Percentiles rank a stretch among this genome's conserved stretches.
Evolutionary conservation across 495 filamentous ascomycete species (phyloP).

Genomic region (Penicillium parvum): DNA sequence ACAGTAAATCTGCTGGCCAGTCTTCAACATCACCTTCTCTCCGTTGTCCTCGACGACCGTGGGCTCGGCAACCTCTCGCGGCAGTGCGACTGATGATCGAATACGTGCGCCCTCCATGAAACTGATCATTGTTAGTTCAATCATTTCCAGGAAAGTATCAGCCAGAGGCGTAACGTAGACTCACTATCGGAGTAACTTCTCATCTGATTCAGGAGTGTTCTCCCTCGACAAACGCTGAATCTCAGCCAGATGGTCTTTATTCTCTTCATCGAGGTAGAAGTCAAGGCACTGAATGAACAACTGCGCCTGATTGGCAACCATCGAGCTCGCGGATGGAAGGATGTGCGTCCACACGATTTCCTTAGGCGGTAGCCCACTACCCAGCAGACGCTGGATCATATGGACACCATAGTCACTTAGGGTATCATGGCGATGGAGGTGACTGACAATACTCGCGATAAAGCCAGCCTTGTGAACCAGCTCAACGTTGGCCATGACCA

Average conservation of each 20-base stretch:
- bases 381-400: slow-evolving; percentile 63
- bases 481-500: slow-evolving; percentile 61
- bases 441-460: slow-evolving; percentile 44
- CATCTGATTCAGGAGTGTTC: slow-evolving; percentile 42
- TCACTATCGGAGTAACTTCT: slow-evolving; percentile 44
- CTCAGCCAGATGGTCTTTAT: slow-evolving; percentile 49
- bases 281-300: slow-evolving; percentile 71
- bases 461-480: slow-evolving; percentile 47
- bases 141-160: background rate
- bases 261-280: slow-evolving; percentile 62
- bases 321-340: slow-evolving; percentile 54
- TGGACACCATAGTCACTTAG: slow-evolving; percentile 62
- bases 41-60: slow-evolving; percentile 40
- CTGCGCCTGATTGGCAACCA: slow-evolving; percentile 66
- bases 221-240: slow-evolving; percentile 52
- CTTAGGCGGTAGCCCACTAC: slow-evolving; percentile 51
- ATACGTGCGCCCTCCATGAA: slow-evolving; percentile 60
- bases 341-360: slow-evolving; percentile 73
- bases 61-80: slow-evolving; percentile 41
- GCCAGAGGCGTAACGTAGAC: slow-evolving; percentile 2
- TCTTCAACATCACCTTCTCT: slow-evolving; percentile 38
- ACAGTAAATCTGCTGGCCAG: slow-evolving; percentile 45
- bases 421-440: slow-evolving; percentile 38
- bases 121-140: slow-evolving; percentile 27
- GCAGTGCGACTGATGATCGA: slow-evolving; percentile 50